Percentiles rank a stretch among this genome's conserved stretches.
Evolutionary conservation across 2,329 filamentous ascomycete genomes (phyloP).

Genomic region (Aspergillaceae sp.): DNA sequence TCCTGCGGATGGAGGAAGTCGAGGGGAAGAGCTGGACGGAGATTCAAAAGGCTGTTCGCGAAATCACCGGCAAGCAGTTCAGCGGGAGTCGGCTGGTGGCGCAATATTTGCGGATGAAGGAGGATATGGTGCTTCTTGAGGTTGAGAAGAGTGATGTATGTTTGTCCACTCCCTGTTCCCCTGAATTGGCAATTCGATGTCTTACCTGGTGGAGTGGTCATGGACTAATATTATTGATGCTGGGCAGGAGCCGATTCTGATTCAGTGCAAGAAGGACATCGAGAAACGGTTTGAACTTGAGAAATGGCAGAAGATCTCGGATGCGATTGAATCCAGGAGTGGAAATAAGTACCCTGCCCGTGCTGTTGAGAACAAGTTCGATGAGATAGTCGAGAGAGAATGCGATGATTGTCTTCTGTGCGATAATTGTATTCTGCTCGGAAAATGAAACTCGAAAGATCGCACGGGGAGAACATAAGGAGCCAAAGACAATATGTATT

Average conservation of each 20-base stretch:
- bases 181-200: not conserved
- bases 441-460: not conserved
- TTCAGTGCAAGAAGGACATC: constrained; percentile 30
- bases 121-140: constrained; percentile 10
- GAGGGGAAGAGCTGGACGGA: not conserved
- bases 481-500: not conserved
- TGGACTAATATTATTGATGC: not conserved
- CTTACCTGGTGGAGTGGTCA: not conserved
- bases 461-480: too few relatives aligned
- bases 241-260: constrained; percentile 20
- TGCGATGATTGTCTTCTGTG: not conserved
- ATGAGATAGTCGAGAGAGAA: constrained; percentile 21
- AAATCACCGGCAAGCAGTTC: not conserved
- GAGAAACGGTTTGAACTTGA: constrained; percentile 31
- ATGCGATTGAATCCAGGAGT: constrained; percentile 1
- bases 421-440: not conserved
- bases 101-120: not conserved
- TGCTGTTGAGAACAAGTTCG: constrained; percentile 32
- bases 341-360: constrained; percentile 26
- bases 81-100: not conserved
- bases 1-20: not conserved
- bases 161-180: constrained; percentile 9
- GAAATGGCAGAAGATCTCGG: constrained; percentile 33
- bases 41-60: not conserved
- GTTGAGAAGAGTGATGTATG: constrained; percentile 16